Evolutionary conservation across 2,329 filamentous ascomycete genomes (phyloP), one percentile per base, ranked within the genome.

Genomic region (Ilyonectria mors-panacis): DNA sequence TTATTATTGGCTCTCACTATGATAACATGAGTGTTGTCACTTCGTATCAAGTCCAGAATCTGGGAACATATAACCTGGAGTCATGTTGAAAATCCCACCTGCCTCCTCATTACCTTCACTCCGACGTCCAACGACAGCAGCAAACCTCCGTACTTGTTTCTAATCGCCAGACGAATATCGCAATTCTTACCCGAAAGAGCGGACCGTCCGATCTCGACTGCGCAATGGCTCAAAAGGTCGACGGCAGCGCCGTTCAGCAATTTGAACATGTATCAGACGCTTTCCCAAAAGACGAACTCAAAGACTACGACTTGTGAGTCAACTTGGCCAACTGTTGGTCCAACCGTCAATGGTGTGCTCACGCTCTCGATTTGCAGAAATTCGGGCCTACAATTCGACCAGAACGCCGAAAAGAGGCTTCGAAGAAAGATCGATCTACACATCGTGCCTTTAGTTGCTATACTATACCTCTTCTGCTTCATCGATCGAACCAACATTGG

Each of bases 391-490:
- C 37, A 39, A 39, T 74, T 70, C 33, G 67, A 74, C 35, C 51
- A 65, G 6, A 58, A 59, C 12, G 66, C 65, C 12, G 72, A 74
- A 54, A 60, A 55, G 6, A 70, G 63, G 42, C 81, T 91, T 21
- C 81, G 87, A 4, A 76, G 77, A 66, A 91, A 91, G 75, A 89
- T 91, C 35, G 89, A 91, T 70, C 70, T 89, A 2, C 86, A 82
- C 70, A 85, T 90, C 33, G 35, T 64, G 19, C 61, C 61, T 2
- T 59, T 56, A 5, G 54, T 63, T 81, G 91, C 87, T 0, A 63
- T 91, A 2, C 80, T 91, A 10, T 91, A 91, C 71, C 81, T 91
- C 0, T 90, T 91, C 74, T 90, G 88, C 77, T 91, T 90, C 77
- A 90, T 91, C 64, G 89, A 91, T 73, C 82, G 89, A 26, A 87